These are phyloP conservation scores for Candida dubliniensis DNA, from an alignment of 1,139 yeast genomes.

Conservation along the genomic window DNA sequence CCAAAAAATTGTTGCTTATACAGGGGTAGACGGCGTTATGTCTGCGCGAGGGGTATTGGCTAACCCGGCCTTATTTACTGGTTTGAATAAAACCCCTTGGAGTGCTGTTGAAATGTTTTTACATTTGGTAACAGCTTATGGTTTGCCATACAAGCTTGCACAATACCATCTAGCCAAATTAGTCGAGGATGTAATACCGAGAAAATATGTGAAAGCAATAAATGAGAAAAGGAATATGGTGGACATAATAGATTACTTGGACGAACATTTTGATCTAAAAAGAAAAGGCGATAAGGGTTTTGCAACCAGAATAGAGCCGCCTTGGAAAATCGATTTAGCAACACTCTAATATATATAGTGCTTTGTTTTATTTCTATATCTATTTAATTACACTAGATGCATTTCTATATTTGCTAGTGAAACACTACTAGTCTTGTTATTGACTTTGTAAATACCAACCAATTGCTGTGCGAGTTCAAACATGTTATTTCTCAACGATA, in stretches of 20 bases:
- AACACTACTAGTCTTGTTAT: slow-evolving; percentile 85
- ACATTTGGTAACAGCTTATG: slow-evolving; percentile 76
- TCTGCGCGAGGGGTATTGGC: slow-evolving; percentile 85
- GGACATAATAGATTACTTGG: slow-evolving; percentile 82
- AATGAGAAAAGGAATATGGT: slow-evolving; percentile 59
- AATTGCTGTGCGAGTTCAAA: slow-evolving; percentile 92
- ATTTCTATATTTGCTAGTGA: slow-evolving; percentile 53
- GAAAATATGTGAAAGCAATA: slow-evolving; percentile 57
- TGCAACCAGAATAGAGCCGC: slow-evolving; percentile 58
- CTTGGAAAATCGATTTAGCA: slow-evolving; percentile 40
- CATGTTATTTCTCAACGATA: slow-evolving; percentile 94
- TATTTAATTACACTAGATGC: slow-evolving; percentile 20
- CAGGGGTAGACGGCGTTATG: slow-evolving; percentile 93
- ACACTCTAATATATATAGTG: slow-evolving; percentile 6
- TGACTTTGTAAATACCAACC: slow-evolving; percentile 93
- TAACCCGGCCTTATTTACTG: slow-evolving; percentile 87
- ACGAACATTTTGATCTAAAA: slow-evolving; percentile 60
- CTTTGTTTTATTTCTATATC: slow-evolving; percentile 10
- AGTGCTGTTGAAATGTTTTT: slow-evolving; percentile 80
- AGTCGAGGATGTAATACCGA: slow-evolving; percentile 64
- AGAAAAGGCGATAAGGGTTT: slow-evolving; percentile 69
- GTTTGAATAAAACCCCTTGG: slow-evolving; percentile 80
- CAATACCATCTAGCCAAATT: slow-evolving; percentile 91
- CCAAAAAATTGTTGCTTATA: slow-evolving; percentile 53
- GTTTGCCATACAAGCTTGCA: slow-evolving; percentile 76